Conservation (phyloP, 1,284 basidiomycete genomes). For the Apiotrichum mycotoxinovorans region DNA sequence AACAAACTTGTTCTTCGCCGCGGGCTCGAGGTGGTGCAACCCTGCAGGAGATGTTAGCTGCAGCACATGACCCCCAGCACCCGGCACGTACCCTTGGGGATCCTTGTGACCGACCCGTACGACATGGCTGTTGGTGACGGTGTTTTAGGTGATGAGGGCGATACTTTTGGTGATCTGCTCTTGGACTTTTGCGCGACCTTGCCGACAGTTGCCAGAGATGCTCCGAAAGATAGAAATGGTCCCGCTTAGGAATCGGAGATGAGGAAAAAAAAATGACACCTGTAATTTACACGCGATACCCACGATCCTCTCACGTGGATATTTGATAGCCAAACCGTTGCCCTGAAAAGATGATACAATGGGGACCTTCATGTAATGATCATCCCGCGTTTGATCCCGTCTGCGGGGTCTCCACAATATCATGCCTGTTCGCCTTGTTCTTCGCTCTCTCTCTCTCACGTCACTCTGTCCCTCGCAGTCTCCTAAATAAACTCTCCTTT, state of each 20-base stretch:
- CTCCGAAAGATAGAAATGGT: background rate
- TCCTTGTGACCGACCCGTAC: conserved; percentile 6
- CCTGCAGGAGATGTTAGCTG: conserved; percentile 17
- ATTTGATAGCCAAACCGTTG: background rate
- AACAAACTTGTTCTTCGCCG: conserved; percentile 22
- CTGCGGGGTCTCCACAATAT: background rate
- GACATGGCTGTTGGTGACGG: background rate
- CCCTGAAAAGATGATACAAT: background rate
- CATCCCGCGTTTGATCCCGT: background rate
- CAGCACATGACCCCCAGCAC: background rate
- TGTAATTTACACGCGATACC: background rate
- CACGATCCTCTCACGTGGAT: no score
- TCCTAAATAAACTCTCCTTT: no score
- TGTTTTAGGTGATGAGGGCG: background rate
- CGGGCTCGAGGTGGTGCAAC: conserved; percentile 33
- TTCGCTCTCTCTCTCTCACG: no score
- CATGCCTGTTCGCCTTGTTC: no score
- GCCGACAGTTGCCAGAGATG: conserved; percentile 1
- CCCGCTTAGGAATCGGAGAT: background rate
- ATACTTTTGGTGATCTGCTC: background rate
- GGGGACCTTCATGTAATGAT: background rate
- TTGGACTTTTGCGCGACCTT: conserved; percentile 1
- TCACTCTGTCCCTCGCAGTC: no score
- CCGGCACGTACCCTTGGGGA: conserved; percentile 20
- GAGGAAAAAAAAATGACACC: background rate